phyloP scores from a whole-genome alignment of 257 asterid genomes.

The Solanum tarijense region DNA sequence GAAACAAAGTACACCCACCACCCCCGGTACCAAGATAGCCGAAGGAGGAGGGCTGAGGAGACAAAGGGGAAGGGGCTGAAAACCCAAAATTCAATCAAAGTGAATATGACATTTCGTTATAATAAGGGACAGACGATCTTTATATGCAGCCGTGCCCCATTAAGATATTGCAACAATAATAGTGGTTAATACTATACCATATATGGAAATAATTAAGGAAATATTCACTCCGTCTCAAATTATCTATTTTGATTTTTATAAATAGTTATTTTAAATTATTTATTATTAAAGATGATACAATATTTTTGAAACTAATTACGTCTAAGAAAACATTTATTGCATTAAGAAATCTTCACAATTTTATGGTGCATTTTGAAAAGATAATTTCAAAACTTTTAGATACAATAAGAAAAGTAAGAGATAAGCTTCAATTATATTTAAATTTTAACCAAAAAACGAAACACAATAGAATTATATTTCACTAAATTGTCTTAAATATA shows the following conservation, averaged over 20 bases:
- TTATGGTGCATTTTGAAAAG: too few species aligned
- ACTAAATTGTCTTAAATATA: too few species aligned
- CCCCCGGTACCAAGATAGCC: not conserved
- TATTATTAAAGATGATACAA: not conserved
- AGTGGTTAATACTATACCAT: not conserved
- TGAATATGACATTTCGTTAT: not conserved
- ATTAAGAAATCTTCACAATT: too few species aligned
- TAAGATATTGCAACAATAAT: not conserved
- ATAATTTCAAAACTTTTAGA: too few species aligned
- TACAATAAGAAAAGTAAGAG: not conserved
- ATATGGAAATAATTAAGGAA: not conserved
- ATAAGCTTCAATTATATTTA: not conserved
- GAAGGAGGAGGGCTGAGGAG: not conserved
- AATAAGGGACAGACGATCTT: not conserved
- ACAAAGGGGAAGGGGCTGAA: not conserved
- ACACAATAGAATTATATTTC: too few species aligned
- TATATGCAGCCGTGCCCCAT: not conserved
- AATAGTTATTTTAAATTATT: too few species aligned
- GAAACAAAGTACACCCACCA: slow-evolving; percentile 1
- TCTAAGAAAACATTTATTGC: too few species aligned
- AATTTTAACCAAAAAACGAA: too few species aligned
- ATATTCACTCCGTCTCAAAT: not conserved
- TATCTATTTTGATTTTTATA: too few species aligned
- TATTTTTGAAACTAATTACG: too few species aligned
- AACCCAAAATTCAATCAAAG: not conserved